Conservation (phyloP, 768 basidiomycete genomes). For the Glaciozyma antarctica region DNA sequence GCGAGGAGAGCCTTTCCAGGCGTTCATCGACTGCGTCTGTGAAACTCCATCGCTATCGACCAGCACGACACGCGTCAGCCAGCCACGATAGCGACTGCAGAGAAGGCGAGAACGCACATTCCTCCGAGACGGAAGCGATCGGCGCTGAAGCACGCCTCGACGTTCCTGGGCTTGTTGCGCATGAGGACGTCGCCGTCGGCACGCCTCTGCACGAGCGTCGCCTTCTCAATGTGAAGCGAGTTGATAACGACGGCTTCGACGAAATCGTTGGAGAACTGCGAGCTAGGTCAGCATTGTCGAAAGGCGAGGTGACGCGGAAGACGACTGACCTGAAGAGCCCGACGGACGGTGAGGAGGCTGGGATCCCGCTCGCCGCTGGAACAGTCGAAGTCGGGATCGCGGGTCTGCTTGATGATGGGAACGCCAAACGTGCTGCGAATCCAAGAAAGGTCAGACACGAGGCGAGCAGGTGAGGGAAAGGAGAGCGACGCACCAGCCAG, state of each 20-base stretch:
- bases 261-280: constrained; percentile 48
- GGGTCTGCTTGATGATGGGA: constrained; percentile 51
- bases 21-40: constrained; percentile 5
- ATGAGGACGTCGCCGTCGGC: constrained; percentile 51
- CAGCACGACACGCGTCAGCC: not conserved
- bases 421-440: constrained; percentile 43
- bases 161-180: constrained; percentile 20
- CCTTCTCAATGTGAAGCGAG: constrained; percentile 73
- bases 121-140: constrained; percentile 26
- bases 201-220: constrained; percentile 57
- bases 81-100: fast-evolving
- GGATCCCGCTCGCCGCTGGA: constrained; percentile 58
- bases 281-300: not conserved
- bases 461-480: not conserved
- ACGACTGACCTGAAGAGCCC: constrained; percentile 62
- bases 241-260: constrained; percentile 64
- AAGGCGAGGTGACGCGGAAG: no score
- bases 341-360: constrained; percentile 61
- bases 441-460: not conserved
- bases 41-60: constrained; percentile 13
- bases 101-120: not conserved
- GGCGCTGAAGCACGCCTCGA: constrained; percentile 14
- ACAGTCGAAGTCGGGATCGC: constrained; percentile 69
- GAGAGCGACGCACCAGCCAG: not conserved
- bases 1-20: constrained; percentile 26